A percentile compares a stretch with the other conserved stretches of the same genome.
phyloP scores from a whole-genome alignment of 148 eudicot genomes.

The Selenicereus undatus region DNA sequence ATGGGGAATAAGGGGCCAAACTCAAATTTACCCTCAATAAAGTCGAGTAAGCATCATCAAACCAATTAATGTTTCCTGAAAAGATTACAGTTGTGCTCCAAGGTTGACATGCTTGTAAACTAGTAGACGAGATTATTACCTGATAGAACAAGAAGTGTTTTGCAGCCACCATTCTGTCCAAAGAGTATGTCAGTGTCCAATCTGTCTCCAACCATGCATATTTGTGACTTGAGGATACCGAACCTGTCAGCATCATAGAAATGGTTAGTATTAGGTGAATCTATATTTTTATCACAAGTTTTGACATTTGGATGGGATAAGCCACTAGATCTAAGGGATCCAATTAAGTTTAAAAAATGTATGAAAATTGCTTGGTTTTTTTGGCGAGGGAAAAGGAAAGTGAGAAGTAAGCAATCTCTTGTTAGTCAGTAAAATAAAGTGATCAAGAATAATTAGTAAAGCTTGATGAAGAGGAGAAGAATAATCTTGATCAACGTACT shows the following conservation, averaged over 20 bases:
- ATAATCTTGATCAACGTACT: slow-evolving; percentile 42
- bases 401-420: neutral
- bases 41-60: neutral
- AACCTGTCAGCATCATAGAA: slow-evolving; percentile 41
- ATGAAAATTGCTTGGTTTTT: neutral
- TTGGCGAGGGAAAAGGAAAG: neutral
- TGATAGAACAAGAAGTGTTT: slow-evolving; percentile 98
- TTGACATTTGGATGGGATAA: slow-evolving; percentile 3
- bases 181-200: slow-evolving; percentile 94
- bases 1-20: neutral
- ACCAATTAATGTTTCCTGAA: neutral
- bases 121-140: slow-evolving; percentile 34
- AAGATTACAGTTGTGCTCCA: neutral
- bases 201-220: slow-evolving; percentile 99
- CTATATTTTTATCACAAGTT: neutral
- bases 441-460: neutral
- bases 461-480: neutral
- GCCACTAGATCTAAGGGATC: neutral
- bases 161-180: slow-evolving; percentile 97
- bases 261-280: neutral
- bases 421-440: neutral
- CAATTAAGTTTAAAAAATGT: neutral
- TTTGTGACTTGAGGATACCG: slow-evolving; percentile 75
- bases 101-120: neutral
- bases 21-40: neutral